These are phyloP conservation scores for Peterozyma toletana DNA, from an alignment of 805 yeast genomes.

Conservation along the genomic window DNA sequence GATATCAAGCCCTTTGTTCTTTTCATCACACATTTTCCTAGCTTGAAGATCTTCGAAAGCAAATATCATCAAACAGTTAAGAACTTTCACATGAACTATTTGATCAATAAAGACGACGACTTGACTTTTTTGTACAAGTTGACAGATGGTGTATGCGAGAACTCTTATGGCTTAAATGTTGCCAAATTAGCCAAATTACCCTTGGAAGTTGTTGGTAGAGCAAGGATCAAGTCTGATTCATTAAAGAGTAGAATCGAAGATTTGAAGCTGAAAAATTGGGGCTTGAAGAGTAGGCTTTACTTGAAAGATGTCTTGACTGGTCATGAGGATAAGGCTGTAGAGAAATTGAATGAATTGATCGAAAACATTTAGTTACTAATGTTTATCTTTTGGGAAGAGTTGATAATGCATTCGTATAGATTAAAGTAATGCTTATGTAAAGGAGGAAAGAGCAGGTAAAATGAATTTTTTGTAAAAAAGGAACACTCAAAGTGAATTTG, in stretches of 20 bases:
- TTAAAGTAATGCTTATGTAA: no score
- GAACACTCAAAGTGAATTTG: neutral
- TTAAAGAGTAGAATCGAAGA: conserved; percentile 14
- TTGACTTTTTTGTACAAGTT: conserved; percentile 48
- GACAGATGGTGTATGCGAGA: conserved; percentile 41
- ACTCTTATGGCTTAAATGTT: conserved; percentile 81
- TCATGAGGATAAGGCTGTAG: conserved; percentile 1
- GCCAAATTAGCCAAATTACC: conserved; percentile 70
- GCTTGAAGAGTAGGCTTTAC: conserved; percentile 6
- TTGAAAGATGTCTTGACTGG: conserved; percentile 1
- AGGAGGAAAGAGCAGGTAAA: no score
- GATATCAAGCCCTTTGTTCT: conserved; percentile 36
- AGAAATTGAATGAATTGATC: conserved; percentile 13
- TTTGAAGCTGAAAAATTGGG: conserved; percentile 2
- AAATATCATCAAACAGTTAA: conserved; percentile 31
- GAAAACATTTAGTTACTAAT: conserved; percentile 11
- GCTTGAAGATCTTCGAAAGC: conserved; percentile 44
- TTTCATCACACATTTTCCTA: conserved; percentile 83
- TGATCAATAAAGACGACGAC: conserved; percentile 23
- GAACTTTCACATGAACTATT: conserved; percentile 69
- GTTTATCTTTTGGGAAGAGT: no score
- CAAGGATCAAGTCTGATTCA: conserved; percentile 27
- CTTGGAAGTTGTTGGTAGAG: conserved; percentile 33
- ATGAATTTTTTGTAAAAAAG: no score
- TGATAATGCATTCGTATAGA: no score